These are phyloP conservation scores for Nannizziopsis barbatae DNA, from an alignment of 2,329 filamentous ascomycete species.

Conservation along the genomic window DNA sequence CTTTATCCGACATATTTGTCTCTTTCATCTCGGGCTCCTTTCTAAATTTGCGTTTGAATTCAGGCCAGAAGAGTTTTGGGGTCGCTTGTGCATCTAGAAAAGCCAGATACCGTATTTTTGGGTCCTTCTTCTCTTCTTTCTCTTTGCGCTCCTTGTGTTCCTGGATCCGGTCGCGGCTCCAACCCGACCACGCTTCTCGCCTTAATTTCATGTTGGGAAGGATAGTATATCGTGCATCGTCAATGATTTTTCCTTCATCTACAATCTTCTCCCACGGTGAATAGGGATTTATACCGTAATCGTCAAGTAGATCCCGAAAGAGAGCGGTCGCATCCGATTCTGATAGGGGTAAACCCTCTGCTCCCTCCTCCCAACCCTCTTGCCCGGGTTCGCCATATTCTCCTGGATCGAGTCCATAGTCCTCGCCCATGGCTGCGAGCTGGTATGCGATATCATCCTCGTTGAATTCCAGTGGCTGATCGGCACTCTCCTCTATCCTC, in stretches of 20 bases:
- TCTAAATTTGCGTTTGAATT: constrained; percentile 85
- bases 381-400: constrained; percentile 57
- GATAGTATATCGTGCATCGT: constrained; percentile 78
- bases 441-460: constrained; percentile 94
- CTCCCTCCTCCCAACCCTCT: constrained; percentile 47
- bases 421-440: constrained; percentile 74
- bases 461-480: constrained; percentile 62
- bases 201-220: constrained; percentile 70
- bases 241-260: constrained; percentile 67
- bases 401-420: constrained; percentile 66
- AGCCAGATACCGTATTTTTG: constrained; percentile 66
- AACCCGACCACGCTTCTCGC: constrained; percentile 71
- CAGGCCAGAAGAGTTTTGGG: constrained; percentile 91
- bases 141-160: constrained; percentile 60
- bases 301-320: constrained; percentile 77
- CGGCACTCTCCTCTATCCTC: constrained; percentile 41
- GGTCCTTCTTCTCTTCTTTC: constrained; percentile 69
- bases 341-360: constrained; percentile 58
- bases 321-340: constrained; percentile 64
- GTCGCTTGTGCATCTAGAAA: constrained; percentile 74
- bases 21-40: constrained; percentile 63
- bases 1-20: constrained; percentile 36
- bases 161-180: constrained; percentile 67
- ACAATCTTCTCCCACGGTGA: constrained; percentile 84
- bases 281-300: constrained; percentile 73